Evolutionary conservation across 164 flowering plant genomes (phyloP), one percentile per base, ranked within the genome.

Genomic region (Paratinospora sagittata): DNA sequence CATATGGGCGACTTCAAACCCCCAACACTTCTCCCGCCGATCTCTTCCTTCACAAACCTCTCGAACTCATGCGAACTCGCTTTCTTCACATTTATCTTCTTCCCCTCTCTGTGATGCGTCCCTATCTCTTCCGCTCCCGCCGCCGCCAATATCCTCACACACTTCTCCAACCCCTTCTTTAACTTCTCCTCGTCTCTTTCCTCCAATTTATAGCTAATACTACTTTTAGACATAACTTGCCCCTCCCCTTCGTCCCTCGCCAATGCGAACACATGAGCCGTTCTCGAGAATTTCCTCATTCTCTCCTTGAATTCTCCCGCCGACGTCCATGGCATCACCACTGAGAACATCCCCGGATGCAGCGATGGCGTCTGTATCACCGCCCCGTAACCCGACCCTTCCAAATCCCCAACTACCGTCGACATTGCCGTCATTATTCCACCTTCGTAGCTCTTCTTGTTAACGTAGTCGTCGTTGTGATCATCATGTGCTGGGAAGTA

Each of bases 51-150:
- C 72, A 90, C 89, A 55, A 87, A 86, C 76, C 73, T 80, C 79
- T 90, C 93, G 24, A 89, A 82, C 74, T 89, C 92, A 8, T 78
- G 69, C 0, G 39, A 63, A 41, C 81, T 85, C 23, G 78, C 90
- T 37, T 62, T 39, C 78, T 82, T 89, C 72, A 87, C 89, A 1
- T 83, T 86, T 49, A 91, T 14, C 10, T 62, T 83, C 71, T 60
- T 82, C 43, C 95, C 98, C 8, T 73, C 69, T 19, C 65, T 16
- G 57, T 88, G 83, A 39, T 87, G 95, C 0, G 98, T 93, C 52
- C 97, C 98, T 13, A 93, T 87, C 70, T 91, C 98, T 63, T 88
- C 93, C 0, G 95, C 98, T 34, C 98, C 98, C 0, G 98, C 93
- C 0, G 91, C 95, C 2, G 88, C 92, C 71, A 90, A 60, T 69